Evolutionary conservation across 148 eudicot species (phyloP).

Genomic region (Amaranthus palmeri): DNA sequence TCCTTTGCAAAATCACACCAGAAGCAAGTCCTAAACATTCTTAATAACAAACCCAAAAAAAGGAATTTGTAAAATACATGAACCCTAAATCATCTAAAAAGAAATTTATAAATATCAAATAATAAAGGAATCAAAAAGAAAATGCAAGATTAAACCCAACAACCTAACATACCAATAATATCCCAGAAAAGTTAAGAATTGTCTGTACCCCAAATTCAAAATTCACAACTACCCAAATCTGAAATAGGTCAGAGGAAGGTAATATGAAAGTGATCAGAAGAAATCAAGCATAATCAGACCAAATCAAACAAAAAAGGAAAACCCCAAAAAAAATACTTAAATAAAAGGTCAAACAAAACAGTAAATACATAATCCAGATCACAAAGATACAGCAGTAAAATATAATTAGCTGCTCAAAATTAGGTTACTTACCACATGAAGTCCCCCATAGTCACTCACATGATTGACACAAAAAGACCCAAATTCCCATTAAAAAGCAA

Average conservation of each 20-base stretch:
- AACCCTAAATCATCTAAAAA: neutral
- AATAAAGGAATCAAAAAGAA: neutral
- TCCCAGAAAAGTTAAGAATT: neutral
- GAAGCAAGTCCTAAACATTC: slow-evolving; percentile 15
- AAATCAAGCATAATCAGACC: slow-evolving; percentile 12
- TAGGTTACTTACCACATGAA: slow-evolving; percentile 27
- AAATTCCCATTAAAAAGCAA: neutral
- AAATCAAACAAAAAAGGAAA: slow-evolving; percentile 10
- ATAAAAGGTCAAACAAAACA: slow-evolving; percentile 21
- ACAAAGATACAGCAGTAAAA: neutral
- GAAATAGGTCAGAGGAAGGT: slow-evolving; percentile 7
- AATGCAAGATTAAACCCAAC: neutral
- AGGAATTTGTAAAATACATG: neutral
- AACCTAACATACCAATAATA: neutral
- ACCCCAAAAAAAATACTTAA: slow-evolving; percentile 9
- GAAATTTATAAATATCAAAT: neutral
- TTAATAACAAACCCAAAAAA: too few relatives aligned
- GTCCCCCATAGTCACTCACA: slow-evolving; percentile 1
- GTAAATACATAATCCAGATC: neutral
- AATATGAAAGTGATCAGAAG: slow-evolving; percentile 16
- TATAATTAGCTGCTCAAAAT: neutral
- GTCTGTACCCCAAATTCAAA: neutral
- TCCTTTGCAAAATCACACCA: slow-evolving; percentile 23
- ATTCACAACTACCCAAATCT: neutral
- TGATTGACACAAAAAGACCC: neutral